Percentiles rank a stretch among this genome's conserved stretches.
phyloP scores from a whole-genome alignment of 78 protist species.

The Tieghemostelium lacteum region DNA sequence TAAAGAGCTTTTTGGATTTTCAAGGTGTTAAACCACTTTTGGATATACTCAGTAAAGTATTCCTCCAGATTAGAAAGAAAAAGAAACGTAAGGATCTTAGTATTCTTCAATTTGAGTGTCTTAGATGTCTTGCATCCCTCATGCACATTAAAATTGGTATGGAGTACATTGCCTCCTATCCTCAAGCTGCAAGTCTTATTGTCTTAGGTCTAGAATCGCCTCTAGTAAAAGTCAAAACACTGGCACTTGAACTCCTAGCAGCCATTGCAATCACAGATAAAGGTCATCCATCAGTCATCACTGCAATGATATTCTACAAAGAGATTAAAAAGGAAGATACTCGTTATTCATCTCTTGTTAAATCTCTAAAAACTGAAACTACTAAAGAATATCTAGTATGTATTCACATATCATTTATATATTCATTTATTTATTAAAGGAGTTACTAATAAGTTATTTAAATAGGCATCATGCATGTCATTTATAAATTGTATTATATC shows the following conservation, averaged over 20 bases:
- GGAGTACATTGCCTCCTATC: constrained; percentile 42
- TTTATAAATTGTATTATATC: constrained; percentile 75
- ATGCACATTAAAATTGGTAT: constrained; percentile 71
- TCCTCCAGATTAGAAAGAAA: neutral
- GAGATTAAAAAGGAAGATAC: constrained; percentile 41
- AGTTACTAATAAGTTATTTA: neutral
- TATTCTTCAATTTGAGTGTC: constrained; percentile 45
- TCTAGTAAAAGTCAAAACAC: constrained; percentile 45
- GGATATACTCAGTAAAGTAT: neutral
- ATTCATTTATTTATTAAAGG: neutral
- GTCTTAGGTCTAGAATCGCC: constrained; percentile 38
- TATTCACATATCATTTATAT: neutral
- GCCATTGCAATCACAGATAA: constrained; percentile 35
- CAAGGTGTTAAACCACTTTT: constrained; percentile 69
- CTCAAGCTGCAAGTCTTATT: constrained; percentile 41
- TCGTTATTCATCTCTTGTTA: constrained; percentile 25
- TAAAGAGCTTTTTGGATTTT: constrained; percentile 24
- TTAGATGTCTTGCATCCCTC: constrained; percentile 52
- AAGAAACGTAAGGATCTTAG: constrained; percentile 33
- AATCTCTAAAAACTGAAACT: constrained; percentile 33
- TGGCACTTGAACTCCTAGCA: constrained; percentile 33
- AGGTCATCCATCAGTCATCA: constrained; percentile 55
- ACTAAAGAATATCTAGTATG: constrained; percentile 39
- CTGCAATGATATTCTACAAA: constrained; percentile 61
- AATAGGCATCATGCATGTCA: constrained; percentile 42